phyloP scores from a whole-genome alignment of 1,284 basidiomycete genomes.

The Ustanciosporium gigantosporum region DNA sequence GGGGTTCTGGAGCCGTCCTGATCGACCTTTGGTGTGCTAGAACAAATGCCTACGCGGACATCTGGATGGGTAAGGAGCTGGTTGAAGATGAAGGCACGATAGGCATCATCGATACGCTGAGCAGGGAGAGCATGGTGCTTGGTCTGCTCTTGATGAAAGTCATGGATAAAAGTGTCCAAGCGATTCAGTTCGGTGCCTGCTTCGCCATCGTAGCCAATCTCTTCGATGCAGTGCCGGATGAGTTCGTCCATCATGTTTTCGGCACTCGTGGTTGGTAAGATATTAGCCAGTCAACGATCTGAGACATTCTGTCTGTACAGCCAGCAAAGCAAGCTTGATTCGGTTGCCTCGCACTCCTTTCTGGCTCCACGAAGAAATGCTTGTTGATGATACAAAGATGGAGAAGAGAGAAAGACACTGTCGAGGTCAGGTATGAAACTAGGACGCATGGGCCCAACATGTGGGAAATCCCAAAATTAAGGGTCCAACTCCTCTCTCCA shows the following conservation, averaged over 20 bases:
- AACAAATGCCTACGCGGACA: slow-evolving; percentile 68
- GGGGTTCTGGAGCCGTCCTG: neutral
- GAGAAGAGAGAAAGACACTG: too few species aligned
- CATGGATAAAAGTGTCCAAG: slow-evolving; percentile 70
- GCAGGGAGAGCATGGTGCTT: slow-evolving; percentile 58
- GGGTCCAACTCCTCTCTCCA: too few species aligned
- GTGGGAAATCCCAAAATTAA: too few species aligned
- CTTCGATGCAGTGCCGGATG: slow-evolving; percentile 72
- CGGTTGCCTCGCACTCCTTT: too few species aligned
- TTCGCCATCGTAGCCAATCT: slow-evolving; percentile 81
- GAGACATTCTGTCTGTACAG: too few species aligned
- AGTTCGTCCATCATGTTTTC: slow-evolving; percentile 71
- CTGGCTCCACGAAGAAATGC: too few species aligned
- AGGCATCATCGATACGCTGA: slow-evolving; percentile 74
- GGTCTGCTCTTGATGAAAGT: slow-evolving; percentile 66
- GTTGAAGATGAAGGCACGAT: slow-evolving; percentile 79
- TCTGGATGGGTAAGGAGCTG: slow-evolving; percentile 73
- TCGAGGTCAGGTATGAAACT: too few species aligned
- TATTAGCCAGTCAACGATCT: too few species aligned
- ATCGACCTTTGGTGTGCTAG: slow-evolving; percentile 2
- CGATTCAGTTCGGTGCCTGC: slow-evolving; percentile 74
- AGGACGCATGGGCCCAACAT: too few species aligned
- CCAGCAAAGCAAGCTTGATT: too few species aligned
- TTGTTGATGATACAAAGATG: too few species aligned
- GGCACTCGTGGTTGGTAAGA: too few species aligned